Percentiles rank a stretch among this genome's conserved stretches.
Conservation (phyloP, 2,329 filamentous ascomycete genomes). For the Aspergillus puulaauensis region DNA sequence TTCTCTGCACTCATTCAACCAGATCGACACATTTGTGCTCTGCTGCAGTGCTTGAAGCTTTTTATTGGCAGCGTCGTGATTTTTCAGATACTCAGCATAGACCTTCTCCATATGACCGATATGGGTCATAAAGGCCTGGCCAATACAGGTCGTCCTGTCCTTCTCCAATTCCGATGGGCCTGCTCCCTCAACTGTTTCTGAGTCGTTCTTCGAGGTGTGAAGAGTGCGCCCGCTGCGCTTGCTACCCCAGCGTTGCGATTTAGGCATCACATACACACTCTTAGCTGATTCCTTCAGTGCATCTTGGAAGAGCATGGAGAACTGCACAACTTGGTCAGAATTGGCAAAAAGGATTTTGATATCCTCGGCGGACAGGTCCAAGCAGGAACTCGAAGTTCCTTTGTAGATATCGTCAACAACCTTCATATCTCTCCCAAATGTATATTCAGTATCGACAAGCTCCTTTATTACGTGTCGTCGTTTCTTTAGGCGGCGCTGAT, state of each 20-base stretch:
- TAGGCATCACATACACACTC: slow-evolving; percentile 72
- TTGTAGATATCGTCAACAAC: slow-evolving; percentile 98
- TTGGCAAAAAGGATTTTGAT: slow-evolving; percentile 91
- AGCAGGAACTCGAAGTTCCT: slow-evolving; percentile 79
- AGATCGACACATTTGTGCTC: slow-evolving; percentile 67
- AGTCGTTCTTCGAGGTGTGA: slow-evolving; percentile 28
- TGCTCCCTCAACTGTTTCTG: slow-evolving; percentile 24
- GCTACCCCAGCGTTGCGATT: slow-evolving; percentile 53
- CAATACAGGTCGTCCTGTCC: slow-evolving; percentile 59
- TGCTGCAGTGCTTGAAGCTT: slow-evolving; percentile 52
- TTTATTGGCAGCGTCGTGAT: slow-evolving; percentile 64
- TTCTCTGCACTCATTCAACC: slow-evolving; percentile 89
- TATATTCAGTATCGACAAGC: slow-evolving; percentile 86
- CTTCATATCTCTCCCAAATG: slow-evolving; percentile 92
- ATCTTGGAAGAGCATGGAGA: slow-evolving; percentile 76
- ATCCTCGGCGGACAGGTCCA: slow-evolving; percentile 77
- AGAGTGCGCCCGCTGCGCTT: slow-evolving; percentile 50
- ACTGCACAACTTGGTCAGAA: slow-evolving; percentile 82
- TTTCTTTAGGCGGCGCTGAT: slow-evolving; percentile 64
- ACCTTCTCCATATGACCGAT: slow-evolving; percentile 62
- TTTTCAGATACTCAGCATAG: slow-evolving; percentile 64
- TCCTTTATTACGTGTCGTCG: slow-evolving; percentile 86
- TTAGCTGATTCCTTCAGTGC: slow-evolving; percentile 77
- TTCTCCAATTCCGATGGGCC: slow-evolving; percentile 52
- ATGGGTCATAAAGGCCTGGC: slow-evolving; percentile 57